Evolutionary conservation across 2,329 filamentous ascomycete genomes (phyloP).

Genomic region (Tothia fuscella): DNA sequence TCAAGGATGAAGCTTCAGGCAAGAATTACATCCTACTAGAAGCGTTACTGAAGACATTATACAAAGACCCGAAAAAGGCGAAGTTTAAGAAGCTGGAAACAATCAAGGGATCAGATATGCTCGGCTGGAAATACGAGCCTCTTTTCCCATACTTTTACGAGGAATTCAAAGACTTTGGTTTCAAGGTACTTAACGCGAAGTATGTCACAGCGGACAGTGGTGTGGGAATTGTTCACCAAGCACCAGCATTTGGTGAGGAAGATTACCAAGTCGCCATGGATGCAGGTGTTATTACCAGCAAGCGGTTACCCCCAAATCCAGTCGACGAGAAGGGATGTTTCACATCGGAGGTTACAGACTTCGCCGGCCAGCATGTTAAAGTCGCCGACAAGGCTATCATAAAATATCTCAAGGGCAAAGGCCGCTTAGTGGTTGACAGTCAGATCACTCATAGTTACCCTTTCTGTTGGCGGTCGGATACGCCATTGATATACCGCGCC

Average conservation of each 20-base stretch:
- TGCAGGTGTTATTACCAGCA: constrained; percentile 64
- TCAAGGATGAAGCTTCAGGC: constrained; percentile 67
- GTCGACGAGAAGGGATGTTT: constrained; percentile 78
- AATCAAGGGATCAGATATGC: constrained; percentile 71
- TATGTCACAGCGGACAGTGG: constrained; percentile 87
- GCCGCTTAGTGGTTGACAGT: constrained; percentile 70
- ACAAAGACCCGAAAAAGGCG: constrained; percentile 92
- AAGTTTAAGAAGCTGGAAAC: constrained; percentile 77
- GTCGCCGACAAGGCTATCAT: constrained; percentile 87
- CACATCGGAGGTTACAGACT: constrained; percentile 65
- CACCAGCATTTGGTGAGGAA: constrained; percentile 88
- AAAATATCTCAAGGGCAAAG: constrained; percentile 68
- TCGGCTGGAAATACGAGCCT: constrained; percentile 80
- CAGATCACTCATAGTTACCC: constrained; percentile 87
- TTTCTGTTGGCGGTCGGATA: constrained; percentile 92
- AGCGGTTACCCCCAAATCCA: constrained; percentile 73
- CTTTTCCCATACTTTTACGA: constrained; percentile 85
- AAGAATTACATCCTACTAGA: constrained; percentile 81
- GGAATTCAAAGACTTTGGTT: constrained; percentile 74
- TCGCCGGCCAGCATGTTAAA: constrained; percentile 80
- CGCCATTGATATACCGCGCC: constrained; percentile 81
- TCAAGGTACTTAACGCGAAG: constrained; percentile 67
- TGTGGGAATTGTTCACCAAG: constrained; percentile 88
- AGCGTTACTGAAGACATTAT: constrained; percentile 66
- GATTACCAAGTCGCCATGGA: constrained; percentile 79